Conservation (phyloP, 768 basidiomycete genomes). For the Rhodocollybia butyracea region DNA sequence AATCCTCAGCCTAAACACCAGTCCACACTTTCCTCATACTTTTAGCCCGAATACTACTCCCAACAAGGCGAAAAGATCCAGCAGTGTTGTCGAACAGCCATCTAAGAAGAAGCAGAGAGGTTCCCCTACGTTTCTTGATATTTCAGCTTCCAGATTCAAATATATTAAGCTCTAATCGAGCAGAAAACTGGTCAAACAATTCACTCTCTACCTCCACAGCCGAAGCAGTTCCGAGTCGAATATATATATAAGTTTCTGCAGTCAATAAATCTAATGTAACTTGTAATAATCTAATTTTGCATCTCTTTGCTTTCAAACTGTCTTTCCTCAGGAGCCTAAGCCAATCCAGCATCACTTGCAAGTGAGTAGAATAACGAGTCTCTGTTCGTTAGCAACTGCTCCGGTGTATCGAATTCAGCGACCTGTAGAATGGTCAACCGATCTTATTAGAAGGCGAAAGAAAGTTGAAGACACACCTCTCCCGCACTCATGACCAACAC, state of each 20-base stretch:
- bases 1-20: background rate
- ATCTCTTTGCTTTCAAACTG: no score
- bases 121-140: background rate
- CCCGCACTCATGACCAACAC: conserved; percentile 83
- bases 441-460: background rate
- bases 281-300: no score
- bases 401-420: conserved; percentile 78
- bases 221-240: background rate
- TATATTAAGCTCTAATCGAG: conserved; percentile 16
- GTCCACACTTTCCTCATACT: conserved; percentile 5
- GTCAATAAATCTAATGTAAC: no score
- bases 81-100: conserved; percentile 13
- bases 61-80: conserved; percentile 9
- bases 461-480: conserved; percentile 36
- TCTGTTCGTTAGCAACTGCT: conserved; percentile 54
- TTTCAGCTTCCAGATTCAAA: conserved; percentile 7
- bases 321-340: no score
- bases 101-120: conserved; percentile 26
- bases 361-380: conserved; percentile 60
- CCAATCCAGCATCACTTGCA: conserved; percentile 61
- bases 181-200: conserved; percentile 46
- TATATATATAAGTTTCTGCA: no score
- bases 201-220: conserved; percentile 23
- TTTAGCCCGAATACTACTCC: background rate
- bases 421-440: conserved; percentile 33